Percentiles rank a stretch among this genome's conserved stretches.
Conservation (phyloP, 305 asterid genomes). For the Fraxinus paxiana region DNA sequence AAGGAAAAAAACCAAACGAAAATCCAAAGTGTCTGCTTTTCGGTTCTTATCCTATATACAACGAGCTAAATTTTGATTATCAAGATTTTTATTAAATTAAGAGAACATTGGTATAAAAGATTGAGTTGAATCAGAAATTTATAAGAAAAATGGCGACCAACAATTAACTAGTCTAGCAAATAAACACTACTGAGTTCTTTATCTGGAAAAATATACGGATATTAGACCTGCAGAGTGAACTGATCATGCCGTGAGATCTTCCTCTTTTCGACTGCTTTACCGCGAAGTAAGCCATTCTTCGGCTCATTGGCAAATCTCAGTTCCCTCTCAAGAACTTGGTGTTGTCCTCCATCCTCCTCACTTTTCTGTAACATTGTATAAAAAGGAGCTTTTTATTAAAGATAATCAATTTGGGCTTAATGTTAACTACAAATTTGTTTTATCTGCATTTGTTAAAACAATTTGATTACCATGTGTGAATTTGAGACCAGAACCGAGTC, state of each 20-base stretch:
- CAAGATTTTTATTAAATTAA: not conserved
- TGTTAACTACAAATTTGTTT: not conserved
- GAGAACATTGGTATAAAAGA: not conserved
- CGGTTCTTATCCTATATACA: not conserved
- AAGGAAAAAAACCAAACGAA: not conserved
- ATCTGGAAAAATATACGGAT: not conserved
- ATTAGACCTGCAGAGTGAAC: slow-evolving; percentile 32
- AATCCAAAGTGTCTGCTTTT: not conserved
- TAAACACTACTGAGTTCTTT: not conserved
- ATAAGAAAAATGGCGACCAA: not conserved
- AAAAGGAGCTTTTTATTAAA: not conserved
- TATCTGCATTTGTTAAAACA: not conserved
- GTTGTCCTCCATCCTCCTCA: slow-evolving; percentile 14
- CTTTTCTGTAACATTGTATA: slow-evolving; percentile 26
- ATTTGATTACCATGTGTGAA: slow-evolving; percentile 21
- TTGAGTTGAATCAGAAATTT: not conserved
- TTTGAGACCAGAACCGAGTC: slow-evolving; percentile 16
- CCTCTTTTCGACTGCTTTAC: slow-evolving; percentile 26
- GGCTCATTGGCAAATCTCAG: not conserved
- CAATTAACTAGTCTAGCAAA: not conserved
- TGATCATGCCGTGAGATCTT: slow-evolving; percentile 36
- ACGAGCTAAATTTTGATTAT: not conserved
- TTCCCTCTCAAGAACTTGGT: slow-evolving; percentile 11
- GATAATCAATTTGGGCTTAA: slow-evolving; percentile 1
- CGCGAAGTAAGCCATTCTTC: slow-evolving; percentile 15